Evolutionary conservation across 1,284 basidiomycete genomes (phyloP), one percentile per base, ranked within the genome.

Genomic region (Pterula multifida): DNA sequence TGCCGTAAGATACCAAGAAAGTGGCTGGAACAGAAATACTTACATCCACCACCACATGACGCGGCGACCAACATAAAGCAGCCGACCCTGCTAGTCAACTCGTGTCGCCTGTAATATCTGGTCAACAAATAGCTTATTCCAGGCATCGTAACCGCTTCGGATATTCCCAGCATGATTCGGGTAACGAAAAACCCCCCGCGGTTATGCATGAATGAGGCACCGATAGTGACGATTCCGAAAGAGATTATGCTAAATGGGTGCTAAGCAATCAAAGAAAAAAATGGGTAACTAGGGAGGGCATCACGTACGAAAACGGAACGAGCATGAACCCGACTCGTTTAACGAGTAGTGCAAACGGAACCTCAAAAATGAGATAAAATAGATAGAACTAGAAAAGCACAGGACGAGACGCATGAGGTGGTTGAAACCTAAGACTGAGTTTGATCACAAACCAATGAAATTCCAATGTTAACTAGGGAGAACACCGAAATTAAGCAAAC

Each of bases 291-390:
- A 32, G 15, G 28, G 15, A 15, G 28, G 28, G 17, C 9, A 42
- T 42, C 4, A 47, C 52, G 6, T 35, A 52, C 52, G 52, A 52
- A 17, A 47, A 13, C 9, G 52, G 52, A 13, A 52, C 28, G 11
- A 52, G 26, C 39, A 25, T 36, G 44, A 52, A 52, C 21, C 52
- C 52, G 26, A 46, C 44, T n/a, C 45, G 36, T 44, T 52, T 52
- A 17, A 52, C 36, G 19, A 47, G n/a, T 15, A 52, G 35, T 21
- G 49, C 45, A 21, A 17, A 21, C 24, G 52, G 52, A n/a, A 52
- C 22, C 19, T 52, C 52, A 19, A 45, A 28, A 19, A 52, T 11
- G 2, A 52, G n/a, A 26, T 45, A 52, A 13, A 36, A 28, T 22
- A 52, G n/a, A 24, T 52, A 52, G 32, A 50, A 52, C 52, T 52